Conservation (phyloP, 441 rosid genomes). For the Adansonia rubrostipa region DNA sequence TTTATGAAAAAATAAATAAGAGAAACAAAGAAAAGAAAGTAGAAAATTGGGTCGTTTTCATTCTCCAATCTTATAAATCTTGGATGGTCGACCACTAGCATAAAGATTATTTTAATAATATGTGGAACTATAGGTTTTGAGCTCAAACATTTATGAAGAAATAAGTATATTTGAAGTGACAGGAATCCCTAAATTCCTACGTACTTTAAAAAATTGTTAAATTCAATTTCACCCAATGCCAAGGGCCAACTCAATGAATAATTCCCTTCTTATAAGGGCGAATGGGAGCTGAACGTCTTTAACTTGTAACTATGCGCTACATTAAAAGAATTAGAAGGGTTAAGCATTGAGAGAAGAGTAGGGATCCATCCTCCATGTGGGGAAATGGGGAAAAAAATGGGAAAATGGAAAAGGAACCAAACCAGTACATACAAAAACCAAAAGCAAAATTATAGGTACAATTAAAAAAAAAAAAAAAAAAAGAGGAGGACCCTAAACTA, state of each 20-base stretch:
- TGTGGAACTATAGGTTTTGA: neutral
- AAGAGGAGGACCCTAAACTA: neutral
- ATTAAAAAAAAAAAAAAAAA: too few species aligned
- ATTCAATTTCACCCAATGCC: conserved; percentile 21
- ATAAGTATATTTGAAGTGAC: neutral
- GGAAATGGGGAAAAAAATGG: conserved; percentile 13
- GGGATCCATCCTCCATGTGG: conserved; percentile 32
- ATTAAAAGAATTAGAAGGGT: neutral
- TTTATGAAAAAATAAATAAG: too few species aligned
- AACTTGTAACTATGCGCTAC: conserved; percentile 17
- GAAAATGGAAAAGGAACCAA: neutral
- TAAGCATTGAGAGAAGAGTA: conserved; percentile 30
- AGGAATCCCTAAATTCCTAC: neutral
- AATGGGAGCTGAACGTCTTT: neutral
- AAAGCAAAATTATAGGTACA: neutral
- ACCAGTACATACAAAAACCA: neutral
- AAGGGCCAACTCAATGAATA: neutral
- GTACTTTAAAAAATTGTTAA: neutral
- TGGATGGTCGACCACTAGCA: too few species aligned
- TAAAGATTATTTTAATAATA: neutral
- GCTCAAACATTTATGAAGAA: neutral
- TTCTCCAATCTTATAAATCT: too few species aligned
- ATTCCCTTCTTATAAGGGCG: neutral
- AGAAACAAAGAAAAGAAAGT: too few species aligned
- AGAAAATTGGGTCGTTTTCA: too few species aligned